Evolutionary conservation across 164 flowering plant genomes (phyloP).

Genomic region (Platanus orientalis): DNA sequence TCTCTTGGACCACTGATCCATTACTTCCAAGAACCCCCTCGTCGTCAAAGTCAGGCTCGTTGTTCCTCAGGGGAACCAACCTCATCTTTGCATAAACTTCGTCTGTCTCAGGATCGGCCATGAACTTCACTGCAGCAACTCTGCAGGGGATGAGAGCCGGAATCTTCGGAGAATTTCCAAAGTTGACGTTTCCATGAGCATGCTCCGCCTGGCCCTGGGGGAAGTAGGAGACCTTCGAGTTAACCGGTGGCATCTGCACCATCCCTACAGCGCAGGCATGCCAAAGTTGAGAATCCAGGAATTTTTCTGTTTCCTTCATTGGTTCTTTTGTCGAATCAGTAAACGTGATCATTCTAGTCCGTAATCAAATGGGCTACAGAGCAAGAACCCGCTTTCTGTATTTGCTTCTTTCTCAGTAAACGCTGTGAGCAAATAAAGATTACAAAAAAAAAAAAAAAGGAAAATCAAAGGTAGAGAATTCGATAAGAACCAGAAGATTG

Average conservation of each 20-base stretch:
- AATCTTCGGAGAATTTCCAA: conserved; percentile 29
- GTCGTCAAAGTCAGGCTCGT: conserved; percentile 34
- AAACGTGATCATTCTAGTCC: conserved; percentile 41
- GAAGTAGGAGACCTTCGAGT: conserved; percentile 75
- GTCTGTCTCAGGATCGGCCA: conserved; percentile 84
- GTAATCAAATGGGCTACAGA: neutral
- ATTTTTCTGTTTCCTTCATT: conserved; percentile 50
- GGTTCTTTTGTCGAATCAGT: conserved; percentile 39
- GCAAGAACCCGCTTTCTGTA: no score
- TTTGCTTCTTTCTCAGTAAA: neutral
- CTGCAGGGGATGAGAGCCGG: conserved; percentile 58
- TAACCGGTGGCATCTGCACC: conserved; percentile 79
- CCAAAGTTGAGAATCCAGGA: conserved; percentile 92
- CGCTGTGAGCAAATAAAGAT: neutral
- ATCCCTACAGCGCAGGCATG: conserved; percentile 96
- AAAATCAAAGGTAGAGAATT: no score
- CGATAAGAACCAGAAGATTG: no score
- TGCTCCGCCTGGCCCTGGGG: conserved; percentile 97
- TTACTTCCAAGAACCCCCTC: conserved; percentile 20
- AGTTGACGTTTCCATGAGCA: conserved; percentile 45
- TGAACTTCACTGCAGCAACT: conserved; percentile 52
- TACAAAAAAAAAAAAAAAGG: no score
- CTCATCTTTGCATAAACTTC: conserved; percentile 74
- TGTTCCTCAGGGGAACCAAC: conserved; percentile 41
- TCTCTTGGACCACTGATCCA: conserved; percentile 39